Base-by-base conservation (phyloP, 768 basidiomycete species). In the Suillus occidentalis region DNA sequence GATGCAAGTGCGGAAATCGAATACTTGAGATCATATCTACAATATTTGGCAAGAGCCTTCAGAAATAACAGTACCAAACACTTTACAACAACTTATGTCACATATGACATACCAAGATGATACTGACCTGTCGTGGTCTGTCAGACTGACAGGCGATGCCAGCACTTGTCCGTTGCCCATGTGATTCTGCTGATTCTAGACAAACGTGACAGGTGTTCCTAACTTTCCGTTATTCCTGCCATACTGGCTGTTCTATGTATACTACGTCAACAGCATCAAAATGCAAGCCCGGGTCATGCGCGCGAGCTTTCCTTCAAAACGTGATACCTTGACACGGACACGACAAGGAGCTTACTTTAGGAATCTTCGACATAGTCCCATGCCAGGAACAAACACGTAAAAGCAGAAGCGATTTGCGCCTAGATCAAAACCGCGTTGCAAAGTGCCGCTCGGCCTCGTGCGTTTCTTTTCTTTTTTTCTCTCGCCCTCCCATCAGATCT, bases 361-460 rank as follows among this genome's bases (percentile, higher is more conserved):
- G 2, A 9, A 42, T 14, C 9, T 42, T 58, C 25, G 16, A 18
- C 16, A 1, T 25, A 13, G 7, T 20, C 60, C 47, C 43, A 49
- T 56, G 36, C 28, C 43, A 47, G 52, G 42, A n/a, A 20, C 18
- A 20, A 42, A 45, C 45, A 62, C 61, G 65, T 67, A 67, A 67
- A 42, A 31, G 37, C 37, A 53, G 60, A 42, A 28, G 58, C 58
- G 39, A 59, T 20, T 39, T 59, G 12, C 58, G 16, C 39, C 9
- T 53, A 53, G 25, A 25, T 39, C 9, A 14, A 58, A 22, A 28
- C 53, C 34, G 58, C 58, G 12, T 58, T 58, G 58, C 58, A 59
- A 25, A 39, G 25, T 18, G 28, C 8, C 52, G 16, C 25, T 18
- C 28, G 22, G 14, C 62, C 39, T 64, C 62, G 52, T 60, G 61